Evolutionary conservation across 179 eudicot species (phyloP).

Genomic region (Camellia oleifera): DNA sequence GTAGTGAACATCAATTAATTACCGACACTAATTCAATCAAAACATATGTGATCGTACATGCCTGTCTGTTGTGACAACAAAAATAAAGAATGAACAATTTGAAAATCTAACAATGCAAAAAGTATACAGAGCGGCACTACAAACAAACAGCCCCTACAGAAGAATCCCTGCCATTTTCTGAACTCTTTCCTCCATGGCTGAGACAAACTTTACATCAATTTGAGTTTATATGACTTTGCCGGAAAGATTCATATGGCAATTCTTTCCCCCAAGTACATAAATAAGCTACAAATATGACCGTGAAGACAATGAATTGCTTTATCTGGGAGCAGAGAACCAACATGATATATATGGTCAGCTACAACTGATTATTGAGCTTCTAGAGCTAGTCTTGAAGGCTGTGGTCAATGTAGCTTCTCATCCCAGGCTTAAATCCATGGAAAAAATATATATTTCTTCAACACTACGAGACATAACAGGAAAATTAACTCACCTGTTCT

Average conservation of each 20-base stretch:
- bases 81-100: not conserved
- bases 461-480: not conserved
- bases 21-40: not conserved
- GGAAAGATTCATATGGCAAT: not conserved
- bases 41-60: not conserved
- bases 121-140: slow-evolving; percentile 3
- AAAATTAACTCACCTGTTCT: slow-evolving; percentile 67
- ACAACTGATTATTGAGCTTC: not conserved
- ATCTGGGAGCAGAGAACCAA: not conserved
- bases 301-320: not conserved
- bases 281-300: not conserved
- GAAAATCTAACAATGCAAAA: not conserved
- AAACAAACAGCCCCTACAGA: not conserved
- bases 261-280: slow-evolving; percentile 3
- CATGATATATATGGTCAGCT: not conserved
- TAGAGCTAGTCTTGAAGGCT: not conserved
- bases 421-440: not conserved
- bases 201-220: slow-evolving; percentile 7
- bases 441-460: not conserved
- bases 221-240: not conserved
- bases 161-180: not conserved
- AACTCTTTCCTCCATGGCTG: not conserved
- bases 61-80: not conserved
- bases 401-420: not conserved
- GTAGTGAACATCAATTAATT: not conserved